Percentiles rank a stretch among this genome's conserved stretches.
phyloP scores from a whole-genome alignment of 495 filamentous ascomycete genomes.

The Cenococcum geophilum region DNA sequence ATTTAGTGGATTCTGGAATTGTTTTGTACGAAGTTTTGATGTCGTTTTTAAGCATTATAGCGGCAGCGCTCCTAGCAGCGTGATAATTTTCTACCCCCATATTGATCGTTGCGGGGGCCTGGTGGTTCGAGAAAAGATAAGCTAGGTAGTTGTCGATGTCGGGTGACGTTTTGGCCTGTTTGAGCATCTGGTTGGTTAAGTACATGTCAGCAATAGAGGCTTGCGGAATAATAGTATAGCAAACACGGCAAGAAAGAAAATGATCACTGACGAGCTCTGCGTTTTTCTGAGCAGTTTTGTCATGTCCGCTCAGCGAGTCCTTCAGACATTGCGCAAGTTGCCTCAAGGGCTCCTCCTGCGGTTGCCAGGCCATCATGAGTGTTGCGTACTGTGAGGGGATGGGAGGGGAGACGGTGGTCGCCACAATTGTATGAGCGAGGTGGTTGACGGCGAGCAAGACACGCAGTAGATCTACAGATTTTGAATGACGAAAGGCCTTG shows the following conservation, averaged over 20 bases:
- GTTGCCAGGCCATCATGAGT: slow-evolving; percentile 79
- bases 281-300: slow-evolving; percentile 72
- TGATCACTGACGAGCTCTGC: slow-evolving; percentile 57
- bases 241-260: neutral
- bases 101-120: slow-evolving; percentile 52
- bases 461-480: neutral
- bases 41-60: slow-evolving; percentile 92
- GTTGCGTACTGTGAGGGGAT: neutral
- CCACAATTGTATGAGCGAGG: neutral
- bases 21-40: slow-evolving; percentile 63
- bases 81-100: slow-evolving; percentile 57
- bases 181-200: slow-evolving; percentile 66
- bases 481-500: neutral
- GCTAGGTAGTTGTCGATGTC: slow-evolving; percentile 97
- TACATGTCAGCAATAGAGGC: slow-evolving; percentile 25
- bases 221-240: slow-evolving; percentile 5
- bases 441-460: neutral
- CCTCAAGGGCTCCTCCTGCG: slow-evolving; percentile 74
- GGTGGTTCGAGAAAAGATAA: slow-evolving; percentile 73
- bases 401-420: slow-evolving; percentile 1
- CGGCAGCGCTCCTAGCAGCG: slow-evolving; percentile 75
- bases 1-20: slow-evolving; percentile 61
- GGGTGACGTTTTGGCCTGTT: slow-evolving; percentile 79
- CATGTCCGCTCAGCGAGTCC: slow-evolving; percentile 82
- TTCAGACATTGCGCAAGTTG: slow-evolving; percentile 83